Base-by-base conservation (phyloP, 2,329 filamentous ascomycete genomes). In the Trichophyton mentagrophytes region DNA sequence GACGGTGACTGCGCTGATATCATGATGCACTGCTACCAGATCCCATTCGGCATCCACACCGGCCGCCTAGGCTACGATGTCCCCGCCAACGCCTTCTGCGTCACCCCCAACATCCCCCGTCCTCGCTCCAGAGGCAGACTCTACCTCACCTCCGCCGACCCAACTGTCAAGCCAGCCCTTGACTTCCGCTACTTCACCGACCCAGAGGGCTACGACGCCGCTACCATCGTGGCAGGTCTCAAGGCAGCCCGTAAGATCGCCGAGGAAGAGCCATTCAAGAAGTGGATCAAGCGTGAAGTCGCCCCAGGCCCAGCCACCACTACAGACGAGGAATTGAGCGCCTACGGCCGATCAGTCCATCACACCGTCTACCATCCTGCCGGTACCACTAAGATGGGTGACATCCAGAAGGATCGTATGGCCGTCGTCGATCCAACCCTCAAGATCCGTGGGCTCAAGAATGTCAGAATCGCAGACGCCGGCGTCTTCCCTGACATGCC, bases 1-100 rank as follows among this genome's bases (percentile, higher is more conserved):
- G 89, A 95, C 67, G 87, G 87, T 59, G 82, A 87, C 64, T 85
- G 88, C 60, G 88, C 87, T 65, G 90, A 96, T 70, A 77, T 95
- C 69, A 95, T 95, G 90, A 93, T 93, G 87, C 90, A 95, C 78
- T 95, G 90, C 82, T 95, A 95, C 79, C 90, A 95, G 76, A 95
- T 95, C 66, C 90, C 90, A 60, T 95, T 95, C 76, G 88, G 86
- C 64, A 83, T 90, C 67, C 95, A 95, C 80, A 96, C 90, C 1
- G 77, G 81, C 60, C 85, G 88, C 46, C 81, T 96, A 9, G 90
- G 90, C 66, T 95, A 86, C 72, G 83, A 85, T 68, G 78, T 78
- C 46, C 83, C 83, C 57, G 77, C 86, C 63, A 87, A 91, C 68
- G 89, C 89, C 59, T 95, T 95, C 79, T 93, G 89, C 82, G 93